A percentile compares a stretch with the other conserved stretches of the same genome.
Conservation (phyloP, 495 filamentous ascomycete genomes). For the Rhizodiscina lignyota region DNA sequence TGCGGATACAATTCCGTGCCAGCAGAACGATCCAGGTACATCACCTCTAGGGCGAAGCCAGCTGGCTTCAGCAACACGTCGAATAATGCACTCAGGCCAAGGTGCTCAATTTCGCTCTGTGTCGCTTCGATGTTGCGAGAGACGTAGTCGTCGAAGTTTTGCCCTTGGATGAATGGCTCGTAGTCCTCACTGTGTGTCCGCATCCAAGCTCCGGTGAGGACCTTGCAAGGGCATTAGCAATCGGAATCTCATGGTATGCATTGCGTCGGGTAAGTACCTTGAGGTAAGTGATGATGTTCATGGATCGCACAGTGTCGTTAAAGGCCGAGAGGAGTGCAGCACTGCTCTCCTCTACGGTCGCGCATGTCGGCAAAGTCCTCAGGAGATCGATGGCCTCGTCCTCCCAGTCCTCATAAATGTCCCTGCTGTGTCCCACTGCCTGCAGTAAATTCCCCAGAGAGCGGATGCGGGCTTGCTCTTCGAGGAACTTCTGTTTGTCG, state of each 20-base stretch:
- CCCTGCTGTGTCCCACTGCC: slow-evolving; percentile 44
- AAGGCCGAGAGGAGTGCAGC: slow-evolving; percentile 52
- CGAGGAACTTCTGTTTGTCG: slow-evolving; percentile 43
- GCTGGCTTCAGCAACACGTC: slow-evolving; percentile 68
- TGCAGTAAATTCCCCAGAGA: slow-evolving; percentile 54
- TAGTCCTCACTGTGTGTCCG: slow-evolving; percentile 54
- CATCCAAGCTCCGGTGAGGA: slow-evolving; percentile 79
- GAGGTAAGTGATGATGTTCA: slow-evolving; percentile 59
- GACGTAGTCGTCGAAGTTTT: slow-evolving; percentile 55
- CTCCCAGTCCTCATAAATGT: slow-evolving; percentile 70
- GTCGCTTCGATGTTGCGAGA: slow-evolving; percentile 51
- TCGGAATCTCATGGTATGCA: no score
- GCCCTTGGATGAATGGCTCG: slow-evolving; percentile 45
- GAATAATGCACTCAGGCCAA: slow-evolving; percentile 60
- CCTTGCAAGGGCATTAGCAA: slow-evolving; percentile 23
- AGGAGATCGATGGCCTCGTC: slow-evolving; percentile 57
- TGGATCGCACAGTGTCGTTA: slow-evolving; percentile 50
- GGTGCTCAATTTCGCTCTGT: slow-evolving; percentile 73
- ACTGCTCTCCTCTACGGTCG: slow-evolving; percentile 38
- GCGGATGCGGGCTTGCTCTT: slow-evolving; percentile 53
- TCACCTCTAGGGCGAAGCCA: slow-evolving; percentile 66
- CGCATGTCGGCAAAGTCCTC: slow-evolving; percentile 31
- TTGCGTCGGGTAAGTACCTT: no score
- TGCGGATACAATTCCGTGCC: slow-evolving; percentile 68
- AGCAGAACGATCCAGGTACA: slow-evolving; percentile 79